Evolutionary conservation across 2,329 filamentous ascomycete species (phyloP).

Genomic region (Phyllosticta citrichinensis): DNA sequence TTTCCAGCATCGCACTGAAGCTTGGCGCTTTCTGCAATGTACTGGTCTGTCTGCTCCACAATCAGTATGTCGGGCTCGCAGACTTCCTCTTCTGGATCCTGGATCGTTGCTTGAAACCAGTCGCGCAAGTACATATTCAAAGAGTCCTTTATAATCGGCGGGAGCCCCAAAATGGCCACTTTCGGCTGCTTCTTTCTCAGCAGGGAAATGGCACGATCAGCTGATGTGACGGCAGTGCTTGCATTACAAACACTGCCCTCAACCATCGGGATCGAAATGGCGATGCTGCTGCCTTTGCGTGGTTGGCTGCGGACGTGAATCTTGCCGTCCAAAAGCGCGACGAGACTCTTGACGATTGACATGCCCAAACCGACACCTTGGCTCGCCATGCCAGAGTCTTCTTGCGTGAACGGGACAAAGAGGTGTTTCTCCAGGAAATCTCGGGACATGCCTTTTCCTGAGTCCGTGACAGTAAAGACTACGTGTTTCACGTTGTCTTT

Average conservation of each 20-base stretch:
- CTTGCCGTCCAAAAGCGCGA: constrained; percentile 26
- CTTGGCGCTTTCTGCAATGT: background rate
- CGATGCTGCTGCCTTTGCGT: constrained; percentile 26
- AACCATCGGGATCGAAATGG: constrained; percentile 8
- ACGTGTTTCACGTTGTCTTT: constrained; percentile 12
- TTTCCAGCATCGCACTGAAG: background rate
- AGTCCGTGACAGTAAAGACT: constrained; percentile 27
- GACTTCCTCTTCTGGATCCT: background rate
- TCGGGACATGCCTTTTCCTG: constrained; percentile 31
- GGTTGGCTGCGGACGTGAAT: constrained; percentile 27
- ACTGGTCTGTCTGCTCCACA: constrained; percentile 3
- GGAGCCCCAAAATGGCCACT: constrained; percentile 1
- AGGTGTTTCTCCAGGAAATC: constrained; percentile 28
- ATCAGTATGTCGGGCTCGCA: constrained; percentile 2
- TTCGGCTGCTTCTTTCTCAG: constrained; percentile 1
- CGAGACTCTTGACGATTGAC: constrained; percentile 30
- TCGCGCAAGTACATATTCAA: background rate
- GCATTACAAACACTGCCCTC: background rate
- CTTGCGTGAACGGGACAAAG: constrained; percentile 31
- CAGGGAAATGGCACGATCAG: background rate
- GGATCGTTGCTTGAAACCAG: constrained; percentile 4
- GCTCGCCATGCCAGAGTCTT: constrained; percentile 25
- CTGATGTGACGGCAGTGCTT: background rate
- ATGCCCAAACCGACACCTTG: constrained; percentile 28
- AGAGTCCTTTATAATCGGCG: background rate